phyloP scores from a whole-genome alignment of 306 rosid genomes.

The Cucurbita moschata region DNA sequence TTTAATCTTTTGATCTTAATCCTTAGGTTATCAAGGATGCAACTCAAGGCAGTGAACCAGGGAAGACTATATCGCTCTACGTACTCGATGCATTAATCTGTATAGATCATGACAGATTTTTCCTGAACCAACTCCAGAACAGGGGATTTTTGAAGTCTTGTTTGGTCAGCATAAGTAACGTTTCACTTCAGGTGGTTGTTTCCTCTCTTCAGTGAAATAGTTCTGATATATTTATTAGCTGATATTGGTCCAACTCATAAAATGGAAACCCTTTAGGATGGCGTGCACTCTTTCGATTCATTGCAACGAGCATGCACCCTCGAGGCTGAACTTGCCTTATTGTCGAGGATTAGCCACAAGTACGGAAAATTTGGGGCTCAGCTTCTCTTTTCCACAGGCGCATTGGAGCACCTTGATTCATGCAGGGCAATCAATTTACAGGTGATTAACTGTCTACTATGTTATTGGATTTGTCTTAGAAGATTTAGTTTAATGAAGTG shows the following conservation, averaged over 20 bases:
- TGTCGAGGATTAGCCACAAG: constrained; percentile 66
- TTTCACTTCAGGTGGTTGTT: constrained; percentile 58
- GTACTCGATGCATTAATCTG: constrained; percentile 79
- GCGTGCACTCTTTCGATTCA: constrained; percentile 52
- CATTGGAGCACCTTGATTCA: constrained; percentile 70
- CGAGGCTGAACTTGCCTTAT: constrained; percentile 77
- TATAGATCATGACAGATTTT: constrained; percentile 75
- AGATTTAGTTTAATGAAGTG: neutral
- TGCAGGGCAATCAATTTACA: constrained; percentile 53
- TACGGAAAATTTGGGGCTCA: constrained; percentile 93
- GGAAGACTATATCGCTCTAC: constrained; percentile 74
- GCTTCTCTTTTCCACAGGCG: constrained; percentile 70
- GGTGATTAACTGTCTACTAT: constrained; percentile 22
- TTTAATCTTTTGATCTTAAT: constrained; percentile 12
- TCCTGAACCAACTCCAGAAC: constrained; percentile 81
- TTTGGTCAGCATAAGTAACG: constrained; percentile 58
- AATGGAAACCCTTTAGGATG: constrained; percentile 34
- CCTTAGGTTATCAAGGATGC: constrained; percentile 81
- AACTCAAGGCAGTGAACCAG: constrained; percentile 85
- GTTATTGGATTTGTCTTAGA: neutral
- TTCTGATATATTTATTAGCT: neutral
- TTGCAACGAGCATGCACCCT: constrained; percentile 80
- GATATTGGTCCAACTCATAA: neutral
- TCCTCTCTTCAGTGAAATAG: neutral
- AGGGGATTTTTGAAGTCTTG: constrained; percentile 85